Conservation (phyloP, 805 yeast species). For the Saturnispora sekii region DNA sequence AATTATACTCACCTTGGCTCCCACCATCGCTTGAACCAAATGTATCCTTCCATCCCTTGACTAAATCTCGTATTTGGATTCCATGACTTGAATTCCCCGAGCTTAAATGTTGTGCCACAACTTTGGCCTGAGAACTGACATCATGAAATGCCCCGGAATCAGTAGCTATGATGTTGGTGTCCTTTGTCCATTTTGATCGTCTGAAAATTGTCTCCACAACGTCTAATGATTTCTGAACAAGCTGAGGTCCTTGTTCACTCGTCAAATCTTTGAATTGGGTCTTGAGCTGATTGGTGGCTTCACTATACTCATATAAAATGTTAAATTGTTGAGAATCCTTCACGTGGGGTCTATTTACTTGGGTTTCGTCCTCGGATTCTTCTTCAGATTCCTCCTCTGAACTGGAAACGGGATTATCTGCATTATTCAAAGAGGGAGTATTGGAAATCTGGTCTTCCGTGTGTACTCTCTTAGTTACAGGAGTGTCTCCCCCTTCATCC, state of each 20-base stretch:
- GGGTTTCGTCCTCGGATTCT: constrained; percentile 6
- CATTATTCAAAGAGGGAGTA: too few relatives aligned
- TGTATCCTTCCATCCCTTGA: constrained; percentile 30
- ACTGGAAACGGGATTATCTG: neutral
- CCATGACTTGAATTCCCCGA: constrained; percentile 47
- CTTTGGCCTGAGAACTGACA: constrained; percentile 52
- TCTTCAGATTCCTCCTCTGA: constrained; percentile 5
- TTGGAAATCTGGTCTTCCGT: too few relatives aligned
- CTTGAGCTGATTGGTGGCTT: constrained; percentile 17
- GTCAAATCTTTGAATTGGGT: constrained; percentile 41
- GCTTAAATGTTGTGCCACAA: constrained; percentile 52
- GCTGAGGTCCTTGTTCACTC: constrained; percentile 46
- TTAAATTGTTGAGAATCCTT: constrained; percentile 21
- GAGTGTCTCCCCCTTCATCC: too few relatives aligned
- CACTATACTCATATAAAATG: constrained; percentile 20
- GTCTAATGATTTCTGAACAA: constrained; percentile 36
- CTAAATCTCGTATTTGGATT: constrained; percentile 39
- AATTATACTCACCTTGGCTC: constrained; percentile 32
- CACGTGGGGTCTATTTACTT: constrained; percentile 11
- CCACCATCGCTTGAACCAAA: constrained; percentile 21
- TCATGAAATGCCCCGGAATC: constrained; percentile 58
- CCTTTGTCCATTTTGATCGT: constrained; percentile 28
- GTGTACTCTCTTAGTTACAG: too few relatives aligned
- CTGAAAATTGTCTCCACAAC: constrained; percentile 40
- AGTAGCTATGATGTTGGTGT: constrained; percentile 39